Evolutionary conservation across 345 rosid species (phyloP), one percentile per base, ranked within the genome.

Genomic region (Acer saccharum): DNA sequence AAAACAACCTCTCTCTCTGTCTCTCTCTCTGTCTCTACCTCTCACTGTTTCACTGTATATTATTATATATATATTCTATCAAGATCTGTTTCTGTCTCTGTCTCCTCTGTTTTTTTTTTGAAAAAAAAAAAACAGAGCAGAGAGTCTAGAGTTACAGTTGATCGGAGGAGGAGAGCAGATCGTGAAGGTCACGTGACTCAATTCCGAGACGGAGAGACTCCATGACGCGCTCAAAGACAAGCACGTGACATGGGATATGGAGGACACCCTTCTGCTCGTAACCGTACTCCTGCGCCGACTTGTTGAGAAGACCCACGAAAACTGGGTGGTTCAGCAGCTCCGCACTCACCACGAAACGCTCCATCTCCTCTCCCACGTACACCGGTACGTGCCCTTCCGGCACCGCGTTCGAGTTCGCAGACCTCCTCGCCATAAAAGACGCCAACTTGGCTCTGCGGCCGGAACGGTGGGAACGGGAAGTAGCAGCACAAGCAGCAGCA

Each of bases 341-440:
- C 0, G 99, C 97, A 81, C 86, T 86, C 20, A 97, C 94, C 2
- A 88, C 83, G 82, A 97, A 97, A 84, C 96, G 83, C 84, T 93
- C 97, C 97, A 91, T 91, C 85, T 93, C 98, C 52, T 91, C 98
- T 1, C 99, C 99, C 16, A 97, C 99, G 83, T 86, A 92, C 7
- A 97, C 94, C 60, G 98, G 97, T 1, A 97, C 89, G 87, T 92
- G 88, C 2, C 99, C 99, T 43, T 86, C 84, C 4, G 98, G 98
- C 23, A 93, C 98, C 0, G 87, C 61, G 2, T 48, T 48, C 48
- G 68, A 77, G n/a, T 65, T 82, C 25, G 81, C 70, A 1, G 71
- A 43, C 9, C 84, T 72, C 12, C 89, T 83, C 48, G 87, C 16
- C 10, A 35, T 4, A 35, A 35, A 35, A 35, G 39, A 35, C 1